Base-by-base conservation (phyloP, 257 asterid species). In the Ballota nigra region DNA sequence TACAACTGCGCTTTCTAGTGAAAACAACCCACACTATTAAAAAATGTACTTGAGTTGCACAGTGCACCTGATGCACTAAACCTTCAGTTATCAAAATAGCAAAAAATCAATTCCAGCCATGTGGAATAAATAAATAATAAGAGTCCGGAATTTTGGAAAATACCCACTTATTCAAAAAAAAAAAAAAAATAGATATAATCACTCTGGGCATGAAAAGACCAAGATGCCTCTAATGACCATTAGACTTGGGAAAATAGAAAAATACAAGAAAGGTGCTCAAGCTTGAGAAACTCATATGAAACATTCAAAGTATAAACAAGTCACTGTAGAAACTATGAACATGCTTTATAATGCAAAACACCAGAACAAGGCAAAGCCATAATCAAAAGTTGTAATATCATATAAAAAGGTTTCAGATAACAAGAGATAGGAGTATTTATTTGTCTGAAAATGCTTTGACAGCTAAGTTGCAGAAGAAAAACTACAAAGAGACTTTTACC, bases 401-500 rank as follows among this genome's bases (percentile, higher is more conserved):
- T 36, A 55, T 31, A n/a, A 65, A 52, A 53, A 40, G 45, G 43
- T 24, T 55, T 53, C 24, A 20, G 58, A 65, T 18, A 16, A 49
- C 31, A 28, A 28, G 15, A 20, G 55, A 19, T 31, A 24, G 53
- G 10, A 68, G 36, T 53, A 53, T 16, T 22, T 22, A 10, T 40
- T 16, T 38, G 6, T 45, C 68, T 15, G 6, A 15, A 33, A 47
- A 64, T 15, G 8, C 1, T 12, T 51, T 24, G 56, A 9, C 5
- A 10, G 63, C 34, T 1, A 33, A 12, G 15, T 13, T 61, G 36
- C 4, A 51, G 71, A 19, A 56, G 29, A 29, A 16, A 33, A 51
- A 55, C 3, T 11, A 34, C 8, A 11, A 43, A 57, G 36, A 61
- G 69, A 49, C 0, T 69, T 78, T 75, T 76, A 83, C 98, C 98